These are phyloP conservation scores for Macrophomina phaseolina DNA, from an alignment of 2,329 filamentous ascomycete genomes.

Conservation along the genomic window DNA sequence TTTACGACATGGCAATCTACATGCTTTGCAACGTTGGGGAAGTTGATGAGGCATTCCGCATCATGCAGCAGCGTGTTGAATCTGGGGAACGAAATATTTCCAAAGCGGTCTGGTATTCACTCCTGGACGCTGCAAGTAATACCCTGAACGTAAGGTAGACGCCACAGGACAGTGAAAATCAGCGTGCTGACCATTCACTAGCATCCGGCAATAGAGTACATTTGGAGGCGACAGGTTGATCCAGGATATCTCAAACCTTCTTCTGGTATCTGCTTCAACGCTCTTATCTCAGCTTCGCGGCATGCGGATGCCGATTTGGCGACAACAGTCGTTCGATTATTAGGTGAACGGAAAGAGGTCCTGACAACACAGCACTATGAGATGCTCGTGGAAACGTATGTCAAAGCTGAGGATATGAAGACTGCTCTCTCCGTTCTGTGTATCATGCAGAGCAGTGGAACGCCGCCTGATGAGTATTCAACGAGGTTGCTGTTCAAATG, in stretches of 20 bases:
- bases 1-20: conserved; percentile 79
- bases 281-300: conserved; percentile 74
- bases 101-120: conserved; percentile 64
- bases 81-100: conserved; percentile 31
- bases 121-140: conserved; percentile 77
- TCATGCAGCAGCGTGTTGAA: conserved; percentile 58
- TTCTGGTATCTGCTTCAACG: conserved; percentile 68
- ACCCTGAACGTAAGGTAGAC: conserved; percentile 58
- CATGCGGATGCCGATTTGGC: conserved; percentile 72
- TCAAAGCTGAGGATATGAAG: conserved; percentile 63
- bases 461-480: conserved; percentile 62
- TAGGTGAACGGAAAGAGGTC: conserved; percentile 63
- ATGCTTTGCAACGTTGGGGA: conserved; percentile 74
- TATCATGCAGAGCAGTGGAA: conserved; percentile 72
- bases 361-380: conserved; percentile 78
- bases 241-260: conserved; percentile 65
- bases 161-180: too few species aligned
- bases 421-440: conserved; percentile 73
- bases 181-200: conserved; percentile 40
- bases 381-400: conserved; percentile 74
- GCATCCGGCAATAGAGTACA: conserved; percentile 67
- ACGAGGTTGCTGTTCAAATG: conserved; percentile 67
- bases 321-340: conserved; percentile 70
- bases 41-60: conserved; percentile 74
- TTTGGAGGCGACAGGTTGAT: conserved; percentile 73